Evolutionary conservation across 2,329 filamentous ascomycete genomes (phyloP).

Genomic region (Colletotrichum lindemuthianum): DNA sequence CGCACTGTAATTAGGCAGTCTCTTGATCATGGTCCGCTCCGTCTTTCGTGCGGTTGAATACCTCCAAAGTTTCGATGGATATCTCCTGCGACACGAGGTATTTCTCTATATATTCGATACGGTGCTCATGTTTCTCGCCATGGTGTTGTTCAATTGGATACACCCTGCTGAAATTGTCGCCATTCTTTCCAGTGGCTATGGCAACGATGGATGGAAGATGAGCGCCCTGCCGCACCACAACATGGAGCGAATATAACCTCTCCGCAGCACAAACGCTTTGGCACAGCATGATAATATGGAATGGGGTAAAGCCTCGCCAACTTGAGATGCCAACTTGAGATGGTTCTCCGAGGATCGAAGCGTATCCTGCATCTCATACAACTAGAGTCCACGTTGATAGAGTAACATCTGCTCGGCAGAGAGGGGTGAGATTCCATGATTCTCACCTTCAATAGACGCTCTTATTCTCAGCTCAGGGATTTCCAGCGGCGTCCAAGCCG

Average conservation of each 20-base stretch:
- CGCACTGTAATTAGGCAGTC: conserved; percentile 41
- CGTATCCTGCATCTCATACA: too few species aligned
- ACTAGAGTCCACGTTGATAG: too few species aligned
- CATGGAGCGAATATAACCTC: background rate
- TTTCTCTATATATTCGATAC: conserved; percentile 52
- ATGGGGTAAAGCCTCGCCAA: too few species aligned
- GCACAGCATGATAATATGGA: too few species aligned
- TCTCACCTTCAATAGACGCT: background rate
- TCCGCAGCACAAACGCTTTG: background rate
- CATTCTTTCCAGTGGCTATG: background rate
- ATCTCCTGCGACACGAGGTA: conserved; percentile 47
- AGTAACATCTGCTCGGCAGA: too few species aligned
- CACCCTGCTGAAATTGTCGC: conserved; percentile 20
- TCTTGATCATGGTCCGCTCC: conserved; percentile 53
- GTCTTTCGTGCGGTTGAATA: conserved; percentile 56
- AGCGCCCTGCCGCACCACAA: background rate
- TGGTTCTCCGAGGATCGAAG: too few species aligned
- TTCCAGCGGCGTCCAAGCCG: background rate
- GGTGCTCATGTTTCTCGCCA: conserved; percentile 45
- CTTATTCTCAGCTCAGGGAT: too few species aligned
- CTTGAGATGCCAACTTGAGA: too few species aligned
- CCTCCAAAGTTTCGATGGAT: conserved; percentile 46
- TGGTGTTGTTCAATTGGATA: conserved; percentile 36
- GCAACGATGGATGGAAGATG: conserved; percentile 17
- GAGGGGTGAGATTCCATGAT: too few species aligned